A percentile compares a stretch with the other conserved stretches of the same genome.
Evolutionary conservation across 768 basidiomycete species (phyloP).

Genomic region (Scleroderma bovista): DNA sequence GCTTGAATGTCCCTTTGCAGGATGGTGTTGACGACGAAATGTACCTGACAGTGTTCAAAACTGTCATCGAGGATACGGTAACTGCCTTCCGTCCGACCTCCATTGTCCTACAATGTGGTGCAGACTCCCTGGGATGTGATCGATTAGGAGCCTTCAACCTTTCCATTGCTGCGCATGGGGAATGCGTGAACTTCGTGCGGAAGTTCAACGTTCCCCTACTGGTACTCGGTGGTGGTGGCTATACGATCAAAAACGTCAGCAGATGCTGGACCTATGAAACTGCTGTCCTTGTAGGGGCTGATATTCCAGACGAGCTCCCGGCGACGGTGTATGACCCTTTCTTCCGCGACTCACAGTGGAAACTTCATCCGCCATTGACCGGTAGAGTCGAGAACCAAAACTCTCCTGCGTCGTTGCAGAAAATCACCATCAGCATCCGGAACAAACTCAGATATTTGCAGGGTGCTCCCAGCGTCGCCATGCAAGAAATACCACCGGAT

Average conservation of each 20-base stretch:
- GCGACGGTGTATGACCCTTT: constrained; percentile 87
- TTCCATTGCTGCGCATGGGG: constrained; percentile 94
- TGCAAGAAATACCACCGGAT: constrained; percentile 96
- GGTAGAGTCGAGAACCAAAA: constrained; percentile 94
- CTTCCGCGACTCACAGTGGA: constrained; percentile 88
- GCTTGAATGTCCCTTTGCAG: constrained; percentile 88
- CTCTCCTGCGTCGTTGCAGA: constrained; percentile 72
- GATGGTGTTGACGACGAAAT: constrained; percentile 98
- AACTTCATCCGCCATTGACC: constrained; percentile 88
- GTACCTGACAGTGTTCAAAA: constrained; percentile 93
- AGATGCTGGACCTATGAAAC: constrained; percentile 99
- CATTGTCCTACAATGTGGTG: constrained; percentile 96
- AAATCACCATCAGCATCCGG: constrained; percentile 78
- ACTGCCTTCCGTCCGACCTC: constrained; percentile 80
- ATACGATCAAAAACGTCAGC: constrained; percentile 94
- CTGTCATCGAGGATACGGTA: constrained; percentile 92
- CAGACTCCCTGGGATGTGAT: constrained; percentile 93
- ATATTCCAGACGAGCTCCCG: constrained; percentile 84
- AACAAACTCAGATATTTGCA: constrained; percentile 89
- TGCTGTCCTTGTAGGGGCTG: constrained; percentile 78
- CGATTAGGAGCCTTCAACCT: constrained; percentile 96
- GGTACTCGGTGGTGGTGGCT: constrained; percentile 92
- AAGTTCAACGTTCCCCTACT: constrained; percentile 87
- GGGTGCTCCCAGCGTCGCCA: constrained; percentile 92
- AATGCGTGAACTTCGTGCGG: constrained; percentile 96